These are phyloP conservation scores for Pisolithus microcarpus DNA, from an alignment of 768 basidiomycete genomes.

Conservation along the genomic window DNA sequence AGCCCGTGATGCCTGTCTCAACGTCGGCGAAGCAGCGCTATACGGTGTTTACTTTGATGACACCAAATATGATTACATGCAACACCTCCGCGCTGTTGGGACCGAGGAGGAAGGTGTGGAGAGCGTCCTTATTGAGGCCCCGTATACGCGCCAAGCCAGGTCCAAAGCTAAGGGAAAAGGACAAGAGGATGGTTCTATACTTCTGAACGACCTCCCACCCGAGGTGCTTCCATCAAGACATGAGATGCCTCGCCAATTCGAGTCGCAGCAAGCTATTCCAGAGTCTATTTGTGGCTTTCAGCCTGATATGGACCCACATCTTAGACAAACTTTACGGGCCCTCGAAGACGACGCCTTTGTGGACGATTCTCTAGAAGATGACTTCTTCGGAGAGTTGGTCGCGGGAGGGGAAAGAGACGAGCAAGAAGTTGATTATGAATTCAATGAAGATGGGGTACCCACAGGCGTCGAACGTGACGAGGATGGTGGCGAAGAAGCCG, in stretches of 20 bases:
- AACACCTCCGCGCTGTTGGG: conserved; percentile 81
- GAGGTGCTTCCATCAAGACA: conserved; percentile 64
- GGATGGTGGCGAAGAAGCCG: conserved; percentile 29
- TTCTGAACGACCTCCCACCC: conserved; percentile 54
- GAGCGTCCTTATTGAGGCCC: conserved; percentile 75
- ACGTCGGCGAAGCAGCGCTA: conserved; percentile 78
- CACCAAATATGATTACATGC: conserved; percentile 96
- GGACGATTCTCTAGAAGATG: conserved; percentile 63
- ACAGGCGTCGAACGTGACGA: conserved; percentile 18
- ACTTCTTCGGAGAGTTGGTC: conserved; percentile 71
- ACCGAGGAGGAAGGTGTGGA: conserved; percentile 75
- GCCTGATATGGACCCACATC: conserved; percentile 94
- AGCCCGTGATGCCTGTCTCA: conserved; percentile 39
- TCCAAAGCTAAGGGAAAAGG: conserved; percentile 30
- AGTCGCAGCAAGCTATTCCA: conserved; percentile 72
- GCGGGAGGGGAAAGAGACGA: conserved; percentile 58
- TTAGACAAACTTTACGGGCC: conserved; percentile 88
- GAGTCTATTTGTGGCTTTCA: conserved; percentile 82
- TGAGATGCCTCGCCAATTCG: conserved; percentile 70
- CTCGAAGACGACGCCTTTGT: conserved; percentile 95
- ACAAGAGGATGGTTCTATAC: conserved; percentile 31
- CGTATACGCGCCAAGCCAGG: conserved; percentile 34
- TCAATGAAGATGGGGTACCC: conserved; percentile 41
- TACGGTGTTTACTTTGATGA: conserved; percentile 96
- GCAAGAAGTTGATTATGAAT: conserved; percentile 60